Base-by-base conservation (phyloP, 352 stramenopile species). In the Phytophthora macrochlamydospora region DNA sequence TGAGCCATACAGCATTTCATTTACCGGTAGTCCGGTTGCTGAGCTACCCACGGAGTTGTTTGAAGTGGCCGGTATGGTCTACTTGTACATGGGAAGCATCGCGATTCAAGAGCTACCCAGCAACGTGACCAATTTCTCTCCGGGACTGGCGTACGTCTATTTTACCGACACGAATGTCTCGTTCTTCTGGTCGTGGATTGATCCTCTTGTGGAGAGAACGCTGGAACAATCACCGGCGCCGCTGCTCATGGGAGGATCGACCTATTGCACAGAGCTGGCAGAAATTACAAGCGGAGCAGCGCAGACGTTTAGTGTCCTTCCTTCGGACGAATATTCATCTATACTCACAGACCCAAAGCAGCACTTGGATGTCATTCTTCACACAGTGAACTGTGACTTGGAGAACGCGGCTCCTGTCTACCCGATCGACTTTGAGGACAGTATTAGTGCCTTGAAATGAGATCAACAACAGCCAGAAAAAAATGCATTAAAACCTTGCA, bases 11-110 rank as follows among this genome's bases (percentile, higher is more conserved):
- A 71, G 59, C 13, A 12, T 74, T n/a, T 61, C 61, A 4, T 51
- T 75, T 13, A 58, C 43, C 4, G 37, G 53, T 12, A 69, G 56
- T 49, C 67, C 67, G 11, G 62, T 75, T 31, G 32, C 14, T 1
- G 14, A 42, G 2, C 50, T 75, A 1, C 62, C 67, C 1, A 12
- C 28, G 3, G 14, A 29, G 14, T 33, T 72, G 5, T 64, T 69
- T 7, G 18, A 55, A 1, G 12, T 50, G 3, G n/a, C 43, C 14
- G 32, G 32, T 32, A 28, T 63, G 31, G 0, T 44, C 9, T 45
- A 50, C 35, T 9, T 69, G 38, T 24, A 57, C 13, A 7, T 59
- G 5, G 40, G 53, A 2, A 24, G 40, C 18, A 59, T 38, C 4
- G 18, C 28, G 37, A 30, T 69, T 4, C 35, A 14, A 4, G 29